These are phyloP conservation scores for Apiospora malaysiana DNA, from an alignment of 2,329 filamentous ascomycete species.

Conservation along the genomic window DNA sequence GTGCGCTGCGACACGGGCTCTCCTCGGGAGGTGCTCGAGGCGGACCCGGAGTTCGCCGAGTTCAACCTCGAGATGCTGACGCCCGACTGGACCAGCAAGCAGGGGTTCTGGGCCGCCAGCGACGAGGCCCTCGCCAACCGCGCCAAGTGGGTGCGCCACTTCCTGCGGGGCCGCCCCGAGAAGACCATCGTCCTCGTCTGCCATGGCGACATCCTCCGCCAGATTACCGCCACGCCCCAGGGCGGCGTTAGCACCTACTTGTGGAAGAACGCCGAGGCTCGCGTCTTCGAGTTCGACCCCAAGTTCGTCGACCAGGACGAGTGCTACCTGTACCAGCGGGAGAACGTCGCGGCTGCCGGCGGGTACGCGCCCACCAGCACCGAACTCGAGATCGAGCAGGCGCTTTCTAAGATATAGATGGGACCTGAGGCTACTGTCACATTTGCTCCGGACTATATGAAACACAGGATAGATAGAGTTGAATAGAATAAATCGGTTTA, in stretches of 20 bases:
- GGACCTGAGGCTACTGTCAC: no score
- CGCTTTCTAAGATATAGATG: not conserved
- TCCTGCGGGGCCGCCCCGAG: slow-evolving; percentile 34
- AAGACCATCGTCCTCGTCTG: slow-evolving; percentile 38
- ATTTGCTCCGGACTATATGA: not conserved
- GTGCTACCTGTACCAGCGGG: slow-evolving; percentile 31
- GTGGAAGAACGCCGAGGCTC: slow-evolving; percentile 34
- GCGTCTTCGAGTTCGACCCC: slow-evolving; percentile 33
- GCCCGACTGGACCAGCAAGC: slow-evolving; percentile 37
- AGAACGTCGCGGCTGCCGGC: slow-evolving; percentile 31
- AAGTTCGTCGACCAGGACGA: slow-evolving; percentile 31
- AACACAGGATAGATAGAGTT: not conserved
- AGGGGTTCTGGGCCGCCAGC: slow-evolving; percentile 34
- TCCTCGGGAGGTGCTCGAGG: slow-evolving; percentile 31
- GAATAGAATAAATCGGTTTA: not conserved
- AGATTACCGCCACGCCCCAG: slow-evolving; percentile 29
- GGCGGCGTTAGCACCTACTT: slow-evolving; percentile 24
- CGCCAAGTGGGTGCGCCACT: slow-evolving; percentile 34
- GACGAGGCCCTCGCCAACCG: slow-evolving; percentile 31
- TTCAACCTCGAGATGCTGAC: slow-evolving; percentile 34
- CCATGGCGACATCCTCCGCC: slow-evolving; percentile 37
- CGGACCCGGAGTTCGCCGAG: slow-evolving; percentile 34
- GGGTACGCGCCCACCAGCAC: slow-evolving; percentile 33
- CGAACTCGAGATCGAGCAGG: slow-evolving; percentile 31
- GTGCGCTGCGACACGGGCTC: slow-evolving; percentile 41